phyloP scores from a whole-genome alignment of 2,329 filamentous ascomycete species.

The Colletotrichum australisinense region DNA sequence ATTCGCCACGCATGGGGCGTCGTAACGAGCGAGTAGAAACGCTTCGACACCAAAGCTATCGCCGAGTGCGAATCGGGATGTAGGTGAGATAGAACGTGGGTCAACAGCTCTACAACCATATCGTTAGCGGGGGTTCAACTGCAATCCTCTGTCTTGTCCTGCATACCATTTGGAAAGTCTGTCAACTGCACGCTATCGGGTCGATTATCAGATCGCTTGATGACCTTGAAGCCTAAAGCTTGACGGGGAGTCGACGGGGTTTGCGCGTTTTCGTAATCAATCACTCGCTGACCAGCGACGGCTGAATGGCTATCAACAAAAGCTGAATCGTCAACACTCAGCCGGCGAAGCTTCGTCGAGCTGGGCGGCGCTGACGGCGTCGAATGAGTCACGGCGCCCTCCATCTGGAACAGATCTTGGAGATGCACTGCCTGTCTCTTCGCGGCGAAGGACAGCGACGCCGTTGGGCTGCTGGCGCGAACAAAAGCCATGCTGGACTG shows the following conservation, averaged over 20 bases:
- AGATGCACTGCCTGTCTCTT: slow-evolving; percentile 50
- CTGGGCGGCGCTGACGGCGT: slow-evolving; percentile 52
- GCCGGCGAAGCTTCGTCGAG: slow-evolving; percentile 63
- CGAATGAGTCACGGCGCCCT: slow-evolving; percentile 40
- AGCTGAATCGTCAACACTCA: slow-evolving; percentile 55
- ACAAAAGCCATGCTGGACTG: slow-evolving; percentile 68
- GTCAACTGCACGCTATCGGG: slow-evolving; percentile 56
- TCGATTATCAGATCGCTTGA: slow-evolving; percentile 56
- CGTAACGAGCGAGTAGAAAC: slow-evolving; percentile 88
- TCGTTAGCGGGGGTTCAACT: slow-evolving; percentile 5
- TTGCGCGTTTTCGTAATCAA: slow-evolving; percentile 71
- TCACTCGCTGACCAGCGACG: slow-evolving; percentile 64
- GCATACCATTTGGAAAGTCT: slow-evolving; percentile 84
- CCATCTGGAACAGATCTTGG: slow-evolving; percentile 47
- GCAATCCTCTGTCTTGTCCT: slow-evolving; percentile 8
- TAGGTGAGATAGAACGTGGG: slow-evolving; percentile 90
- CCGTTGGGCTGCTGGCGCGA: slow-evolving; percentile 55
- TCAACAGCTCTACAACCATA: slow-evolving; percentile 80
- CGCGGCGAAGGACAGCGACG: slow-evolving; percentile 46
- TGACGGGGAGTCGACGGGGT: slow-evolving; percentile 59
- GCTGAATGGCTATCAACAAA: slow-evolving; percentile 41
- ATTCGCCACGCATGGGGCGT: slow-evolving; percentile 94
- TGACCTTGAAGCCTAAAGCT: slow-evolving; percentile 65
- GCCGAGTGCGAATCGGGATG: slow-evolving; percentile 85
- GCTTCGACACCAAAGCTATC: slow-evolving; percentile 86